phyloP scores from a whole-genome alignment of 2,329 filamentous ascomycete genomes.

The Alternaria postmessia region DNA sequence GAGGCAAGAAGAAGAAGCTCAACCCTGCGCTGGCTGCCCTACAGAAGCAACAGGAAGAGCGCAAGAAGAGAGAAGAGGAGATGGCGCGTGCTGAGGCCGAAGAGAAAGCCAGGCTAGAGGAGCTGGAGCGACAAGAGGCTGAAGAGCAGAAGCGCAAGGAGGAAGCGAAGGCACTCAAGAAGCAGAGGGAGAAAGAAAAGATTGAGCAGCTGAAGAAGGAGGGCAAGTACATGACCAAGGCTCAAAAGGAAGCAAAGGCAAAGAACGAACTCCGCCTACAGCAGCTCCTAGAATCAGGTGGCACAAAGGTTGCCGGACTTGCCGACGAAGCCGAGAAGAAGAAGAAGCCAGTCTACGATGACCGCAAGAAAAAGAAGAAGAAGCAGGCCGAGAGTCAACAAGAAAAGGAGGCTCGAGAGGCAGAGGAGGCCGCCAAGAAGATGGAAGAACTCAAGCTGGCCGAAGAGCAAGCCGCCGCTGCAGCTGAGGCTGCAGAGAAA shows the following conservation, averaged over 20 bases:
- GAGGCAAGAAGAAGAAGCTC: slow-evolving; percentile 89
- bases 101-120: slow-evolving; percentile 70
- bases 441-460: slow-evolving; percentile 61
- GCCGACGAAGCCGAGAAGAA: slow-evolving; percentile 71
- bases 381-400: slow-evolving; percentile 66
- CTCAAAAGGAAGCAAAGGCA: slow-evolving; percentile 82
- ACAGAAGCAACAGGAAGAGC: slow-evolving; percentile 83
- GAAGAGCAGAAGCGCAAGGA: slow-evolving; percentile 76
- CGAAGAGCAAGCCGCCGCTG: slow-evolving; percentile 76
- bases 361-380: slow-evolving; percentile 80
- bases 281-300: slow-evolving; percentile 82
- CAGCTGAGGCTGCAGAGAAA: slow-evolving; percentile 76
- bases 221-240: slow-evolving; percentile 86
- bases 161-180: slow-evolving; percentile 78
- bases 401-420: slow-evolving; percentile 54
- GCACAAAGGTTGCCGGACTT: slow-evolving; percentile 68
- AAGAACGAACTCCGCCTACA: slow-evolving; percentile 80
- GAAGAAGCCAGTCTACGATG: slow-evolving; percentile 79
- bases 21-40: slow-evolving; percentile 75
- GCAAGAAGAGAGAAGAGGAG: slow-evolving; percentile 72
- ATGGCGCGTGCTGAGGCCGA: slow-evolving; percentile 66
- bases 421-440: slow-evolving; percentile 65
- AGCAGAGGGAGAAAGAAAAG: slow-evolving; percentile 85
- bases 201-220: slow-evolving; percentile 88
- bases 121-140: slow-evolving; percentile 68